These are phyloP conservation scores for Hymenoscyphus repandus DNA, from an alignment of 2,329 filamentous ascomycete genomes.

Conservation along the genomic window DNA sequence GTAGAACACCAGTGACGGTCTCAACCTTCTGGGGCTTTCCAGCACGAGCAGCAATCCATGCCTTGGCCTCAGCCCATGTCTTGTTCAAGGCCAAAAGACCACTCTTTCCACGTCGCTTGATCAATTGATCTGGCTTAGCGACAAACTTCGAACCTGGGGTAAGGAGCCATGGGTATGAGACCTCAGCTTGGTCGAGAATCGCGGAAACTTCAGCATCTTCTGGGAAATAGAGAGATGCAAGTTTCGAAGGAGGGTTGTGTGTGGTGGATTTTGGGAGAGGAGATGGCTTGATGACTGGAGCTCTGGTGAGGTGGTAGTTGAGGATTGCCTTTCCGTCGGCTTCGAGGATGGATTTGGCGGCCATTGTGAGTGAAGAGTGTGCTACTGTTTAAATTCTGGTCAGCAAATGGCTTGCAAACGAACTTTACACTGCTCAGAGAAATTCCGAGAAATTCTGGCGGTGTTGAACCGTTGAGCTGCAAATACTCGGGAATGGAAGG, in stretches of 20 bases:
- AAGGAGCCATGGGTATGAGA: slow-evolving; percentile 94
- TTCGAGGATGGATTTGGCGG: slow-evolving; percentile 95
- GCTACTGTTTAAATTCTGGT: slow-evolving; percentile 19
- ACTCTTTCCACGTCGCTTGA: slow-evolving; percentile 99
- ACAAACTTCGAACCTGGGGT: slow-evolving; percentile 83
- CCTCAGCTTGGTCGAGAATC: slow-evolving; percentile 91
- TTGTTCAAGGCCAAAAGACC: slow-evolving; percentile 95
- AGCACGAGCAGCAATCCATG: slow-evolving; percentile 88
- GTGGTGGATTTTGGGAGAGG: slow-evolving; percentile 77
- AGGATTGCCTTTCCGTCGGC: slow-evolving; percentile 99
- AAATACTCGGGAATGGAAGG: background rate
- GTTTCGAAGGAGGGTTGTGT: slow-evolving; percentile 88
- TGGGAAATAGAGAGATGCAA: slow-evolving; percentile 89
- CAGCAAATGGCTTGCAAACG: slow-evolving; percentile 10
- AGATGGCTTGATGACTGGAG: slow-evolving; percentile 95
- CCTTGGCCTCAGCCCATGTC: slow-evolving; percentile 88
- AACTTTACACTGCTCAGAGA: background rate
- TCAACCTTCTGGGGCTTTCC: slow-evolving; percentile 92
- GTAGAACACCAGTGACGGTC: slow-evolving; percentile 79
- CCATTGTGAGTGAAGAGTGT: slow-evolving; percentile 54
- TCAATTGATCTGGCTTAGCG: slow-evolving; percentile 98
- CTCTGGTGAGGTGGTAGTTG: slow-evolving; percentile 99
- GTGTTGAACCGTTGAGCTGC: background rate
- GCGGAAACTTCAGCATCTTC: slow-evolving; percentile 78
- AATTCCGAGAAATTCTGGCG: background rate